Percentiles rank a stretch among this genome's conserved stretches.
Conservation (phyloP, 345 rosid genomes). For the Nasturtium officinale region DNA sequence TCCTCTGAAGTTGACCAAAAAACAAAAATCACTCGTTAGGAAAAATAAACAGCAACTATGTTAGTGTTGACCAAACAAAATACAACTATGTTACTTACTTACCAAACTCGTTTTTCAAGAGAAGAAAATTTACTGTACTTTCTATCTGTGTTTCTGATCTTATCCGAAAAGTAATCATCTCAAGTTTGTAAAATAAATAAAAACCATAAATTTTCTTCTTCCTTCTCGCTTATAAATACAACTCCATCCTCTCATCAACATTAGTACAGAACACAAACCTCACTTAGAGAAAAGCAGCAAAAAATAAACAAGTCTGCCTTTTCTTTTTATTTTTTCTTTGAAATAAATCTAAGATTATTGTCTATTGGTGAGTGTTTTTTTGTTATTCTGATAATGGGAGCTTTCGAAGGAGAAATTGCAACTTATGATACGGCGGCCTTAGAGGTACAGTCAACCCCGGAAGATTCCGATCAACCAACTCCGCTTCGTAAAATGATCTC, state of each 20-base stretch:
- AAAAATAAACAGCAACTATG: background rate
- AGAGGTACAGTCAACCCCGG: background rate
- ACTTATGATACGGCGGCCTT: background rate
- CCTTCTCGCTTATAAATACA: slow-evolving; percentile 1
- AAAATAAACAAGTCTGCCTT: background rate
- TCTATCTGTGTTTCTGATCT: background rate
- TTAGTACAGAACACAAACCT: background rate
- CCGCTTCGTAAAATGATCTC: slow-evolving; percentile 51
- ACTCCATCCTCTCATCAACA: background rate
- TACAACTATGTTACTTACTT: background rate
- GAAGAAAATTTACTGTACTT: background rate
- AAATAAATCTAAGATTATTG: background rate
- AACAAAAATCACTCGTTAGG: background rate
- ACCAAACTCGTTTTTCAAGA: slow-evolving; percentile 7
- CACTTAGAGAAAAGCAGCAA: background rate
- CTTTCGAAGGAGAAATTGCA: too few relatives aligned
- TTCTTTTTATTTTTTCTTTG: background rate
- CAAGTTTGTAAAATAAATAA: background rate
- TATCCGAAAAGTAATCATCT: slow-evolving; percentile 6
- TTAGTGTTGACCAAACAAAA: too few relatives aligned
- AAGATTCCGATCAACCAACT: slow-evolving; percentile 1
- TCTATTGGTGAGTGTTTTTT: background rate
- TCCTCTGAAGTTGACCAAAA: too few relatives aligned
- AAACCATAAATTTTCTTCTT: too few relatives aligned
- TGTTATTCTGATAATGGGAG: background rate